Percentiles rank a stretch among this genome's conserved stretches.
These are phyloP conservation scores for Monilinia fructigena DNA, from an alignment of 2,329 filamentous ascomycete genomes.

Conservation along the genomic window DNA sequence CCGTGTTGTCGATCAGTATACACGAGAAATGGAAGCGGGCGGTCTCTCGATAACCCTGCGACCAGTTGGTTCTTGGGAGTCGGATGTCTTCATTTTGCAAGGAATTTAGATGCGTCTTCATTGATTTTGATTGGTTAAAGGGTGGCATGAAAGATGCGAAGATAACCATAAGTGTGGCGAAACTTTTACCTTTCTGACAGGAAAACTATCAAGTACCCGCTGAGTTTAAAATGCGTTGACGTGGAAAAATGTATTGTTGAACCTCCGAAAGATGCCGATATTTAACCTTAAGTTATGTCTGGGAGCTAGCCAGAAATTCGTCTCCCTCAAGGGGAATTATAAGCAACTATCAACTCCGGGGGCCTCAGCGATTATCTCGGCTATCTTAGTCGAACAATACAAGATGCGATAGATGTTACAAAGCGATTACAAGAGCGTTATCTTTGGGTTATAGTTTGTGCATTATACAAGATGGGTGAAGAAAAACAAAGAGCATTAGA, in stretches of 20 bases:
- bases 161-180: conserved; percentile 1
- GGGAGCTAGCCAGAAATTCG: conserved; percentile 6
- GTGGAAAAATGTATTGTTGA: conserved; percentile 9
- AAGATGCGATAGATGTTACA: conserved; percentile 15
- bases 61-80: not conserved
- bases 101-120: not conserved
- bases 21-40: not conserved
- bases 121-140: not conserved
- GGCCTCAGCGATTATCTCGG: not conserved
- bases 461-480: conserved; percentile 21
- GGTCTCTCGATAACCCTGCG: not conserved
- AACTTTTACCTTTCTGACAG: conserved; percentile 2
- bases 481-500: conserved; percentile 8
- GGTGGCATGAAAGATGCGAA: not conserved
- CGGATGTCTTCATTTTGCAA: not conserved
- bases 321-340: not conserved
- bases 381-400: conserved; percentile 3
- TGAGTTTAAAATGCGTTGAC: conserved; percentile 1
- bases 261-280: conserved; percentile 7
- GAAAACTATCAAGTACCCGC: conserved; percentile 5
- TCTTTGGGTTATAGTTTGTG: conserved; percentile 22
- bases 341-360: not conserved
- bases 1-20: not conserved
- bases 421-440: conserved; percentile 3
- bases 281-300: conserved; percentile 9